Evolutionary conservation across 2,329 filamentous ascomycete species (phyloP).

Genomic region (Mycosphaerella arachidis): DNA sequence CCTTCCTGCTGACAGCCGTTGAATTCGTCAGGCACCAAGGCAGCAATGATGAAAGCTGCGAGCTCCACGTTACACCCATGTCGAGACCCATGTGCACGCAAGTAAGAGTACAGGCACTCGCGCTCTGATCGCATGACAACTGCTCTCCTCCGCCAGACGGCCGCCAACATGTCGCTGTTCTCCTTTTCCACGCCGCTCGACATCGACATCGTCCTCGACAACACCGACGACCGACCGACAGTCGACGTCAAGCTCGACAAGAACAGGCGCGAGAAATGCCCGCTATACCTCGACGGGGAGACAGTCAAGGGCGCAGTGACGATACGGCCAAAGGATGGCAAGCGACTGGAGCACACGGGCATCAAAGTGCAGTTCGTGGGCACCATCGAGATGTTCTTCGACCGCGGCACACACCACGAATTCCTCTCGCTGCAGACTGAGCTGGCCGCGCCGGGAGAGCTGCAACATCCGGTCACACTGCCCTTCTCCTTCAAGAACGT

Average conservation of each 20-base stretch:
- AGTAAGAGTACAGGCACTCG: neutral
- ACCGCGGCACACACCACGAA: slow-evolving; percentile 98
- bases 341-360: slow-evolving; percentile 93
- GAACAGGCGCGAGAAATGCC: slow-evolving; percentile 93
- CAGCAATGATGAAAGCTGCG: neutral
- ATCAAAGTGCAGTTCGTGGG: slow-evolving; percentile 99
- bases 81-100: neutral
- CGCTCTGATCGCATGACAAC: neutral
- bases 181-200: slow-evolving; percentile 93
- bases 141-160: neutral
- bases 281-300: slow-evolving; percentile 96
- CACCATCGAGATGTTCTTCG: slow-evolving; percentile 99
- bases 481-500: slow-evolving; percentile 99
- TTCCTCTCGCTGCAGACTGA: slow-evolving; percentile 97
- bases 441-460: slow-evolving; percentile 90
- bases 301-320: slow-evolving; percentile 96
- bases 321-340: slow-evolving; percentile 93
- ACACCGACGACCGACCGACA: slow-evolving; percentile 87
- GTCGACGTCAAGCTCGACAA: slow-evolving; percentile 99
- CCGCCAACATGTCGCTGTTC: slow-evolving; percentile 77
- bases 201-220: slow-evolving; percentile 96
- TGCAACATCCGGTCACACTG: slow-evolving; percentile 97
- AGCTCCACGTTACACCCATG: neutral
- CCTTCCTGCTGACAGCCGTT: too few relatives aligned
- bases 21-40: neutral